Evolutionary conservation across 805 yeast species (phyloP).

Genomic region (Metschnikowia lachancei): DNA sequence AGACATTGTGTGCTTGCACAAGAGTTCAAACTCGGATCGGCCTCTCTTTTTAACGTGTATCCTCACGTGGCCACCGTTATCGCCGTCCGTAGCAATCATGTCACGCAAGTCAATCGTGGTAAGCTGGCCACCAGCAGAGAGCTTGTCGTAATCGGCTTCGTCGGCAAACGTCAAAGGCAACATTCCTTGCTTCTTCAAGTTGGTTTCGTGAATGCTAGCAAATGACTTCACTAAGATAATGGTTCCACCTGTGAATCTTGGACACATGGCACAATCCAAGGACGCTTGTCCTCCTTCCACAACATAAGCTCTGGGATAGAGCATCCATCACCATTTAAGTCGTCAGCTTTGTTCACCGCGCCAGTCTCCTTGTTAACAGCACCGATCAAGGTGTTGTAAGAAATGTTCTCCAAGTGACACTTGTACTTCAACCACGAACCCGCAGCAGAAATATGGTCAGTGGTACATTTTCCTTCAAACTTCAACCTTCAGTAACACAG

Average conservation of each 20-base stretch:
- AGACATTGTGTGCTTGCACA: constrained; percentile 94
- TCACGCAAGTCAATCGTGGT: constrained; percentile 40
- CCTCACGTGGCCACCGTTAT: constrained; percentile 79
- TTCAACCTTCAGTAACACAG: constrained; percentile 83
- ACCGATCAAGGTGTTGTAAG: constrained; percentile 92
- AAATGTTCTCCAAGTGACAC: constrained; percentile 94
- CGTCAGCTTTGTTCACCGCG: constrained; percentile 87
- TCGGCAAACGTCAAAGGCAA: constrained; percentile 90
- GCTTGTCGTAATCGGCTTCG: constrained; percentile 82
- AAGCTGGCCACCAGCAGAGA: constrained; percentile 64
- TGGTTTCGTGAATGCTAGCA: constrained; percentile 98
- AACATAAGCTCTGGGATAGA: constrained; percentile 96
- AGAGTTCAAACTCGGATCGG: constrained; percentile 67
- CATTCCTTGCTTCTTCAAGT: constrained; percentile 97
- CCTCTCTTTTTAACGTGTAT: constrained; percentile 70
- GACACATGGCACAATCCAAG: constrained; percentile 97
- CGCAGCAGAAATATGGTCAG: constrained; percentile 98
- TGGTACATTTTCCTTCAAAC: constrained; percentile 98
- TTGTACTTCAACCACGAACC: constrained; percentile 98
- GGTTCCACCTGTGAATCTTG: constrained; percentile 89
- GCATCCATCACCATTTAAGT: constrained; percentile 71
- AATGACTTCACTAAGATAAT: constrained; percentile 88
- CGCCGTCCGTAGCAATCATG: constrained; percentile 68
- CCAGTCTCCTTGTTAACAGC: constrained; percentile 97
- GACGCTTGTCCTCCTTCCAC: constrained; percentile 82